Percentiles rank a stretch among this genome's conserved stretches.
These are phyloP conservation scores for Apiospora phragmitis DNA, from an alignment of 2,329 filamentous ascomycete genomes.

Conservation along the genomic window DNA sequence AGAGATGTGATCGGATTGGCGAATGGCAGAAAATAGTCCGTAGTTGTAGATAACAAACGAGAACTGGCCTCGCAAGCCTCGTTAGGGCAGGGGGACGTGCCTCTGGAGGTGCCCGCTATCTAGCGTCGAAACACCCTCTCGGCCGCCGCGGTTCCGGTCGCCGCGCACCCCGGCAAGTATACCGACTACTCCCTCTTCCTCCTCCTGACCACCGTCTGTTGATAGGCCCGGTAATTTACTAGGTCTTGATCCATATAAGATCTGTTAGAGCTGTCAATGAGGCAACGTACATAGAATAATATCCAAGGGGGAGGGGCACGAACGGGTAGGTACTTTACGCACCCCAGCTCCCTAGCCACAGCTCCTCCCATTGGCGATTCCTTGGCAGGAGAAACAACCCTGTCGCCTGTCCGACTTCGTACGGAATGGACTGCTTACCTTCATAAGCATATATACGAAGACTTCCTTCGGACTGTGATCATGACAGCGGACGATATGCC, in stretches of 20 bases:
- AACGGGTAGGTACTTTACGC: not conserved
- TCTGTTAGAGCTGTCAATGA: not conserved
- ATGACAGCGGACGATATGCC: not conserved
- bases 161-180: not conserved
- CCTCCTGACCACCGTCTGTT: not conserved
- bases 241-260: not conserved
- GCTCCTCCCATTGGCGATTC: no score
- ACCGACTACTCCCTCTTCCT: not conserved
- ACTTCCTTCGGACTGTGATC: not conserved
- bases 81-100: not conserved
- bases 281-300: not conserved
- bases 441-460: no score
- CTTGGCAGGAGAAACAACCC: not conserved
- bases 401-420: not conserved
- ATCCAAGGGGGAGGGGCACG: not conserved
- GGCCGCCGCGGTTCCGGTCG: not conserved
- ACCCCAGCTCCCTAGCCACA: not conserved
- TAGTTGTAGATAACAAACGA: not conserved
- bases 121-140: not conserved
- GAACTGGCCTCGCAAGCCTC: not conserved
- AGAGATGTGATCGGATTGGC: not conserved
- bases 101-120: not conserved
- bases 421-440: no score
- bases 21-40: not conserved
- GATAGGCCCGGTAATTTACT: not conserved